Conservation (phyloP, 139 green algal genomes). For the Chlamydomonas sp. region DNA sequence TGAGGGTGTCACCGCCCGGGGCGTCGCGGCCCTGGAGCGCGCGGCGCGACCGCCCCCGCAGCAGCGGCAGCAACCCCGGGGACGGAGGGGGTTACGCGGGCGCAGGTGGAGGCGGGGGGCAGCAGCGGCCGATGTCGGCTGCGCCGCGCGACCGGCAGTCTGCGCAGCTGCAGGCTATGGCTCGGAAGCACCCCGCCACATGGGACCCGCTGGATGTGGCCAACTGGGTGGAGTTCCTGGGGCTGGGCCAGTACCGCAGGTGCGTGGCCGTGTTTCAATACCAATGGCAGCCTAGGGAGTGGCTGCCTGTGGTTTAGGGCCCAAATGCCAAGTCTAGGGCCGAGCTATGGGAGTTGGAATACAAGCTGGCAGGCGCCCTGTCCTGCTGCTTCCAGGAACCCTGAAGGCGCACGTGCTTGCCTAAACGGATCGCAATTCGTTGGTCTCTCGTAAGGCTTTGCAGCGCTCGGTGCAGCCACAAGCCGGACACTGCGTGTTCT, state of each 20-base stretch:
- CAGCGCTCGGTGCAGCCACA: too few species aligned
- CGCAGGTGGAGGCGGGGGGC: neutral
- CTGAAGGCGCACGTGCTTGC: too few species aligned
- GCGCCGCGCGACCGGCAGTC: constrained; percentile 41
- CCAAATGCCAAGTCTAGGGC: too few species aligned
- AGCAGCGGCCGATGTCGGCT: constrained; percentile 33
- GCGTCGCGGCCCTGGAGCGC: neutral
- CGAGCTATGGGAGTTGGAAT: too few species aligned
- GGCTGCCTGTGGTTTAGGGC: too few species aligned
- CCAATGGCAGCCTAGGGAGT: too few species aligned
- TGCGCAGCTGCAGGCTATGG: constrained; percentile 18
- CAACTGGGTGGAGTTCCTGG: constrained; percentile 74
- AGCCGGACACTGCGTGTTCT: too few species aligned
- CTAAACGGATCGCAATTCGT: too few species aligned
- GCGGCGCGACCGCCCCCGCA: neutral
- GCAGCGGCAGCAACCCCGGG: neutral
- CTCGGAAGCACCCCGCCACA: constrained; percentile 27
- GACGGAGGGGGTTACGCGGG: too few species aligned
- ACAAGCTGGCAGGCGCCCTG: too few species aligned
- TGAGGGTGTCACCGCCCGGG: constrained; percentile 6
- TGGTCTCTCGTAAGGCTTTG: too few species aligned
- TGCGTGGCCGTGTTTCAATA: neutral
- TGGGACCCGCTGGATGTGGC: constrained; percentile 67
- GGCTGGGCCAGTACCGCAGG: constrained; percentile 77
- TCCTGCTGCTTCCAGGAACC: too few species aligned